These are phyloP conservation scores for Leccinum olivaceoglutinosum DNA, from an alignment of 1,284 basidiomycete genomes.

Conservation along the genomic window DNA sequence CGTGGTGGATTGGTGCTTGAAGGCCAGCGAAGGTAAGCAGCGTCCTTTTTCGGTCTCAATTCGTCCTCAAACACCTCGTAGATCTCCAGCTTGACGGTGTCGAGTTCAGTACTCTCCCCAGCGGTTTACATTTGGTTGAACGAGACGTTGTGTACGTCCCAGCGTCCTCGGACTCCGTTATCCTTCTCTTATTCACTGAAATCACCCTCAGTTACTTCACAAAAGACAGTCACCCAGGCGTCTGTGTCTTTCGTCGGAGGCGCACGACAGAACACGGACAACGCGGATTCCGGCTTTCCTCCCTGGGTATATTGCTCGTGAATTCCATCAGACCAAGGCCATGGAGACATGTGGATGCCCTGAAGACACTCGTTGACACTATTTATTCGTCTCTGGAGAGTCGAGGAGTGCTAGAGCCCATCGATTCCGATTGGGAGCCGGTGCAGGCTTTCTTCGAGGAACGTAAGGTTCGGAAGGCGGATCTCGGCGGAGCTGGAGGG, in stretches of 20 bases:
- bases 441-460: conserved; percentile 61
- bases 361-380: conserved; percentile 52
- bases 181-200: conserved; percentile 5
- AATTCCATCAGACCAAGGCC: conserved; percentile 59
- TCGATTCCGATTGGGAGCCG: conserved; percentile 58
- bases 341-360: conserved; percentile 60
- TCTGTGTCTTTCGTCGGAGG: conserved; percentile 65
- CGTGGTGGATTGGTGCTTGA: conserved; percentile 68
- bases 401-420: conserved; percentile 42
- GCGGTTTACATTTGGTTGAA: conserved; percentile 74
- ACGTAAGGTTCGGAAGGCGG: conserved; percentile 42
- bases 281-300: conserved; percentile 72
- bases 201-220: conserved; percentile 57
- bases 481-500: conserved; percentile 46
- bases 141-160: conserved; percentile 65
- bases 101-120: conserved; percentile 74
- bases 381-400: conserved; percentile 52
- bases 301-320: conserved; percentile 68
- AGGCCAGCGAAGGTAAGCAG: conserved; percentile 54
- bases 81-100: conserved; percentile 63
- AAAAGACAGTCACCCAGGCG: conserved; percentile 60
- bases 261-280: conserved; percentile 64
- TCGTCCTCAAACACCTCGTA: conserved; percentile 23
- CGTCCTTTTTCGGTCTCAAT: neutral
- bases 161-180: neutral